Conservation (phyloP, 176 grass and related monocot species). For the Triticum urartu region DNA sequence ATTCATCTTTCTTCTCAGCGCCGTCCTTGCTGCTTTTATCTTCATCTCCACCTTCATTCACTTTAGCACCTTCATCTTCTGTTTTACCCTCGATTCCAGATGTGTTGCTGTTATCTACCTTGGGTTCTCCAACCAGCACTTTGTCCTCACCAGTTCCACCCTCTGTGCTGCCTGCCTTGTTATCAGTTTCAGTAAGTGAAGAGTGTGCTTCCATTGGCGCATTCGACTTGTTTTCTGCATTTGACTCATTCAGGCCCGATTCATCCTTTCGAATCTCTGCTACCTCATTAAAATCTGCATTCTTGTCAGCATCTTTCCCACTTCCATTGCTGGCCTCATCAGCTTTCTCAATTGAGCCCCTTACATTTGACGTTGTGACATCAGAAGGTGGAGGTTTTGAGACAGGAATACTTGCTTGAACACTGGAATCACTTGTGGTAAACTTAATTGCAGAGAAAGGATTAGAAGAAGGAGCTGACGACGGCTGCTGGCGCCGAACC, state of each 20-base stretch:
- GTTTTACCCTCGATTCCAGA: slow-evolving; percentile 37
- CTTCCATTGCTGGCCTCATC: slow-evolving; percentile 13
- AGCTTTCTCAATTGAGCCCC: slow-evolving; percentile 25
- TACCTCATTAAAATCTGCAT: slow-evolving; percentile 12
- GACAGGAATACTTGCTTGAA: slow-evolving; percentile 38
- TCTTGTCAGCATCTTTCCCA: neutral
- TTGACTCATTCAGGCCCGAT: slow-evolving; percentile 9
- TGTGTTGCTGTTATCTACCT: slow-evolving; percentile 29
- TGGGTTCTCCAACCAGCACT: slow-evolving; percentile 26
- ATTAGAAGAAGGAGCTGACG: slow-evolving; percentile 58
- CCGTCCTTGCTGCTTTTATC: slow-evolving; percentile 34
- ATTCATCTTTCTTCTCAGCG: slow-evolving; percentile 34
- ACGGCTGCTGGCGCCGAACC: slow-evolving; percentile 60
- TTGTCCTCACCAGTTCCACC: slow-evolving; percentile 37
- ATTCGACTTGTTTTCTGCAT: slow-evolving; percentile 14
- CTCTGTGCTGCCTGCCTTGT: slow-evolving; percentile 27
- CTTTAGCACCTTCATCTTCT: slow-evolving; percentile 30
- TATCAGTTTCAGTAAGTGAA: slow-evolving; percentile 29
- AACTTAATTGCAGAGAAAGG: slow-evolving; percentile 83
- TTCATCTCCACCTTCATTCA: slow-evolving; percentile 32
- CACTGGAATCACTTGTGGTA: slow-evolving; percentile 46
- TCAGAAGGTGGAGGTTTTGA: slow-evolving; percentile 41
- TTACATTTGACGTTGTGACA: slow-evolving; percentile 5
- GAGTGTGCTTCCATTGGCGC: neutral
- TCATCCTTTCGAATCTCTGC: slow-evolving; percentile 25